Percentiles rank a stretch among this genome's conserved stretches.
Conservation (phyloP, 129 eudicot species). For the Flaveria brownii region DNA sequence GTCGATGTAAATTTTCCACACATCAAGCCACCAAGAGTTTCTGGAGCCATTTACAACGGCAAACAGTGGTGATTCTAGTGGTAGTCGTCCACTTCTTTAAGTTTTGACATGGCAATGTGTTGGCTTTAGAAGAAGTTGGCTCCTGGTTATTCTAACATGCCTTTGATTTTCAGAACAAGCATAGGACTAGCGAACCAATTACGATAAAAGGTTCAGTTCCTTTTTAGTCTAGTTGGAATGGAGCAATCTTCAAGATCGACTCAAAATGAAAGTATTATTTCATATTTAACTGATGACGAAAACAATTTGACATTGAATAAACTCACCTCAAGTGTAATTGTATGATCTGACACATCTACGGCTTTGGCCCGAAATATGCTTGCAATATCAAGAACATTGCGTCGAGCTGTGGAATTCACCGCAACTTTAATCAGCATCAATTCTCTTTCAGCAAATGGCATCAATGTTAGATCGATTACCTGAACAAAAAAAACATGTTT, state of each 20-base stretch:
- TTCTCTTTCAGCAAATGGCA: slow-evolving; percentile 92
- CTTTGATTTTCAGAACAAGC: neutral
- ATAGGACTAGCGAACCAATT: neutral
- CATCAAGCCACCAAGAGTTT: neutral
- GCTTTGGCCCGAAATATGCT: slow-evolving; percentile 95
- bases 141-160: neutral
- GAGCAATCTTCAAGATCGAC: neutral
- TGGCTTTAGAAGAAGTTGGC: neutral
- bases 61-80: neutral
- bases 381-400: slow-evolving; percentile 92
- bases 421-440: slow-evolving; percentile 88
- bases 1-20: neutral
- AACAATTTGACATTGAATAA: neutral
- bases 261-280: neutral
- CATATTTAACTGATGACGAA: too few relatives aligned
- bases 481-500: slow-evolving; percentile 31
- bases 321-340: slow-evolving; percentile 85
- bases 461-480: slow-evolving; percentile 70
- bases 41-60: neutral
- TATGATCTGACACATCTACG: slow-evolving; percentile 93
- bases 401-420: slow-evolving; percentile 83
- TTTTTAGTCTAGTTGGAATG: neutral
- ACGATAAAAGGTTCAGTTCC: neutral
- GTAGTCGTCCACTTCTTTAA: neutral
- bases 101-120: neutral